Evolutionary conservation across 2,329 filamentous ascomycete genomes (phyloP), one percentile per base, ranked within the genome.

Genomic region (Mollisia scopiformis): DNA sequence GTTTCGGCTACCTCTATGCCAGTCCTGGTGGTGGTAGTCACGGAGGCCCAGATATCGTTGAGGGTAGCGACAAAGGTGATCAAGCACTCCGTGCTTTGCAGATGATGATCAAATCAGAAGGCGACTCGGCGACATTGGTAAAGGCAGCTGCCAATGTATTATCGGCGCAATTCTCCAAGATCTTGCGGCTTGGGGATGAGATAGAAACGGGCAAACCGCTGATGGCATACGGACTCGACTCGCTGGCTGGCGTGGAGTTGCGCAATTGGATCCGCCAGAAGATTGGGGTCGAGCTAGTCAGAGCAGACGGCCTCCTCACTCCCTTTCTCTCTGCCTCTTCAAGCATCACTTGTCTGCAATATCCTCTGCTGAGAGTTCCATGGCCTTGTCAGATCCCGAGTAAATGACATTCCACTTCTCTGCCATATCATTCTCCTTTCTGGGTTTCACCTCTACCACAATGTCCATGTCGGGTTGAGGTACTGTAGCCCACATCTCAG

Each of bases 191-290:
- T 6, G 56, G 59, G 0, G 65, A 68, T 19, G 57, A 66, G 1
- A 66, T 75, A 27, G 63, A 69, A 14, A 63, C 68, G n/a, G 68
- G 62, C 1, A 69, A 71, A 16, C 8, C 10, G 8, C 35, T 39
- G 35, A 39, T 8, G 5, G 35, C 56, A 14, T 67, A 65, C 23
- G 63, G 65, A 7, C 76, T 84, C 2, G 82, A 84, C 71, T 83
- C 80, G 0, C 74, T 84, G 13, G 77, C 81, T 6, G 81, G 80
- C 2, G 80, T 84, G 19, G 79, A 79, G 13, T 71, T 83, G 4
- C 75, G 82, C 10, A 82, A 78, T 63, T 83, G 80, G 80, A 71
- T 82, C 0, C 67, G 75, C 13, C 71, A 73, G 47, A 76, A 77
- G 62, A 76, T 77, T n/a, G 74, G 14, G 7, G 35, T 39, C 10